These are phyloP conservation scores for Dichotomocladium elegans DNA, from an alignment of 371 early-diverging fungal species.

Conservation along the genomic window DNA sequence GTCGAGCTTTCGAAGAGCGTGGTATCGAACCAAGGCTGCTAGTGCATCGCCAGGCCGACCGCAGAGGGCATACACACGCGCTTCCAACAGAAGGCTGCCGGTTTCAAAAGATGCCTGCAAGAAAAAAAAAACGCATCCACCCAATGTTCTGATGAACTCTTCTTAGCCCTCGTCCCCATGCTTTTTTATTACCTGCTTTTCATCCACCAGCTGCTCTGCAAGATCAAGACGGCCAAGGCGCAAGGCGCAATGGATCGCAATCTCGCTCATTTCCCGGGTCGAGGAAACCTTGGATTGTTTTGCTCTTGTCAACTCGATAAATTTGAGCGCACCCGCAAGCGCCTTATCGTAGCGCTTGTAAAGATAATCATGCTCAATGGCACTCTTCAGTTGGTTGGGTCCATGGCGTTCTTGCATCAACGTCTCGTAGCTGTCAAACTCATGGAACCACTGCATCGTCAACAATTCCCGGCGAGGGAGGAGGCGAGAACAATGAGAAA, in stretches of 20 bases:
- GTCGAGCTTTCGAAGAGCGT: slow-evolving; percentile 27
- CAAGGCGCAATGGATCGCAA: slow-evolving; percentile 37
- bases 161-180: not conserved
- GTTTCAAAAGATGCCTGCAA: slow-evolving; percentile 26
- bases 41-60: slow-evolving; percentile 31
- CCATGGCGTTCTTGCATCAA: slow-evolving; percentile 39
- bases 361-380: slow-evolving; percentile 42
- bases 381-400: slow-evolving; percentile 33
- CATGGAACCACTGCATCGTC: slow-evolving; percentile 35
- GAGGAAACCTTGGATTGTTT: slow-evolving; percentile 30
- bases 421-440: slow-evolving; percentile 14
- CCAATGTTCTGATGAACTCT: no score
- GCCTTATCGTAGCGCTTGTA: slow-evolving; percentile 36
- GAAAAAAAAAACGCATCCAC: not conserved
- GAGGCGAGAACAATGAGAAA: slow-evolving; percentile 1
- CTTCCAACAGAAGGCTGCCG: slow-evolving; percentile 26
- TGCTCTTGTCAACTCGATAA: slow-evolving; percentile 24
- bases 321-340: slow-evolving; percentile 22
- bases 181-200: slow-evolving; percentile 20
- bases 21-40: slow-evolving; percentile 25
- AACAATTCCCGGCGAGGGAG: no score
- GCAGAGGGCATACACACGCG: slow-evolving; percentile 27
- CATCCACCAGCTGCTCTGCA: slow-evolving; percentile 23
- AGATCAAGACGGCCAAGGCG: slow-evolving; percentile 22
- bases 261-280: slow-evolving; percentile 37